phyloP scores from a whole-genome alignment of 805 yeast species.

The Kodamaea fukazawae region DNA sequence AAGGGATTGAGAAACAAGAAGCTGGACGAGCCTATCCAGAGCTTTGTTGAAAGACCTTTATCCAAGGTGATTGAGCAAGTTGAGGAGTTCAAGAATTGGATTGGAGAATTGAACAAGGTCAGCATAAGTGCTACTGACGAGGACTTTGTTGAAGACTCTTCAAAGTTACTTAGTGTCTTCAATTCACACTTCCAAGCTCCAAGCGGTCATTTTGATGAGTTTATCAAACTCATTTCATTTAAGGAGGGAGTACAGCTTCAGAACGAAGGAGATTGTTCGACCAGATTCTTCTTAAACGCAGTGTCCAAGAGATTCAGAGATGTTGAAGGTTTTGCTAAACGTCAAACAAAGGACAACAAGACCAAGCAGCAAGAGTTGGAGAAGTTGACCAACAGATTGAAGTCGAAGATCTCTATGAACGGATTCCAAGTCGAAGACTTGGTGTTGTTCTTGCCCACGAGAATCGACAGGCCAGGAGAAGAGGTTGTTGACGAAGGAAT shows the following conservation, averaged over 20 bases:
- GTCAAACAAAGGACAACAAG: constrained; percentile 70
- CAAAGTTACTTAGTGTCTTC: constrained; percentile 16
- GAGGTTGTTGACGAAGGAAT: constrained; percentile 14
- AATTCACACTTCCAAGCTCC: constrained; percentile 8
- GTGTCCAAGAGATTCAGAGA: constrained; percentile 75
- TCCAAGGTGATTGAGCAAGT: constrained; percentile 43
- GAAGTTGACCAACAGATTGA: constrained; percentile 30
- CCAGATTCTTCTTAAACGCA: constrained; percentile 37
- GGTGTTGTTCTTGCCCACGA: constrained; percentile 81
- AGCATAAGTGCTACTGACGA: constrained; percentile 11
- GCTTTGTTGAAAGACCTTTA: constrained; percentile 25
- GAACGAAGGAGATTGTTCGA: constrained; percentile 13
- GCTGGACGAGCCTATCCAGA: constrained; percentile 26
- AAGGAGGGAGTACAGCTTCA: constrained; percentile 26
- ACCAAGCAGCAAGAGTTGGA: constrained; percentile 47
- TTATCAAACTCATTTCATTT: constrained; percentile 24
- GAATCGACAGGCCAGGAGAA: constrained; percentile 37
- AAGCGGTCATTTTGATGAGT: constrained; percentile 10
- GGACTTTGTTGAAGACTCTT: constrained; percentile 13
- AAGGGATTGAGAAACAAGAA: constrained; percentile 64
- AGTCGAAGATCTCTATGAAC: constrained; percentile 61
- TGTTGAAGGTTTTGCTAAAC: constrained; percentile 86
- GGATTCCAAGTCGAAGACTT: constrained; percentile 72
- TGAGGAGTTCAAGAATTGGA: constrained; percentile 22
- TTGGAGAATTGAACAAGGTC: neutral